Evolutionary conservation across 441 rosid species (phyloP).

Genomic region (Erodium trifolium): DNA sequence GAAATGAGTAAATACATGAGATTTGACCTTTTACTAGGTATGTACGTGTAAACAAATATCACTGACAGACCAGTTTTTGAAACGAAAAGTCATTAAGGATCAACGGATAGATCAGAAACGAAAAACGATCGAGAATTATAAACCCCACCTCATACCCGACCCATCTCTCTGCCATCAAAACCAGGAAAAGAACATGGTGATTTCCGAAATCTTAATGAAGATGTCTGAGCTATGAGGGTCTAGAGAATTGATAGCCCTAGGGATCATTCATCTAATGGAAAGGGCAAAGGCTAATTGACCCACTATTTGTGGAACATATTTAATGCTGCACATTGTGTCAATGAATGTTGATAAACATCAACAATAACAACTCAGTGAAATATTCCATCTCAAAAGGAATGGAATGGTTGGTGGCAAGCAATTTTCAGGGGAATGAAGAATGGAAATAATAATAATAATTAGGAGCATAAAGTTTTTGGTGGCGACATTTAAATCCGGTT

Average conservation of each 20-base stretch:
- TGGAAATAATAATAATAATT: neutral
- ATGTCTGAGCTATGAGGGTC: neutral
- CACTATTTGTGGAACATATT: neutral
- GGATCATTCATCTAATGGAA: neutral
- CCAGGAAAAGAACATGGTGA: neutral
- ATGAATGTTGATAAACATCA: neutral
- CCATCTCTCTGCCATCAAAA: neutral
- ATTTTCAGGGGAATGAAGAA: neutral
- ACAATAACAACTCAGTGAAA: neutral
- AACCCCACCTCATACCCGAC: too few species aligned
- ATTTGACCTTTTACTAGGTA: too few species aligned
- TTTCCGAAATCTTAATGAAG: neutral
- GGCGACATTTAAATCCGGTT: neutral
- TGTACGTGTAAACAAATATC: too few species aligned
- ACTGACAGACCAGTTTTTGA: too few species aligned
- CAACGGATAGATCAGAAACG: too few species aligned
- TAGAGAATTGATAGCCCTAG: neutral
- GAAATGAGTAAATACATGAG: too few species aligned
- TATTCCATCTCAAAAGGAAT: neutral
- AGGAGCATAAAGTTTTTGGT: neutral
- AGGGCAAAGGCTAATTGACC: neutral
- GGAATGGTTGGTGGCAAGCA: conserved; percentile 2
- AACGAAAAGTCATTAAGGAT: too few species aligned
- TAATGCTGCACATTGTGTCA: neutral
- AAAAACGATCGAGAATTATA: too few species aligned